Evolutionary conservation across 129 eudicot species (phyloP).

Genomic region (Arctium minus): DNA sequence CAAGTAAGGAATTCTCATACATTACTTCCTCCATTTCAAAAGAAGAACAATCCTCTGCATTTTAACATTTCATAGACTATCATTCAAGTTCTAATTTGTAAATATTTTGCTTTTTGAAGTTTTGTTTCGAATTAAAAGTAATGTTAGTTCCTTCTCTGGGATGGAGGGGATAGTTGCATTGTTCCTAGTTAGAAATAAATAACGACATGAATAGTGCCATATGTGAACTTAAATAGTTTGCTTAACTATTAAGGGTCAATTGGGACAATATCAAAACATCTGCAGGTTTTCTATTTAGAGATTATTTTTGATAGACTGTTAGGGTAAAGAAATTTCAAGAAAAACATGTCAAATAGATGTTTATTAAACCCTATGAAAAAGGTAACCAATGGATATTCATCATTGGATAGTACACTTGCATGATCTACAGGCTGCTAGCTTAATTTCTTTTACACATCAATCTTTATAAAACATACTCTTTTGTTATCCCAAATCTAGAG

Average conservation of each 20-base stretch:
- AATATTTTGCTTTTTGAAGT: background rate
- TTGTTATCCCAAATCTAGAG: too few relatives aligned
- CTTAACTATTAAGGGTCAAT: too few relatives aligned
- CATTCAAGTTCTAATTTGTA: background rate
- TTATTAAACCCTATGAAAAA: background rate
- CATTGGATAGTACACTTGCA: too few relatives aligned
- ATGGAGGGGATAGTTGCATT: background rate
- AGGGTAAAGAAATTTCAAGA: background rate
- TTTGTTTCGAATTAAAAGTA: background rate
- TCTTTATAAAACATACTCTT: too few relatives aligned
- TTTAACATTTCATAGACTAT: background rate
- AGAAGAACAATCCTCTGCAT: background rate
- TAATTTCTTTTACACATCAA: too few relatives aligned
- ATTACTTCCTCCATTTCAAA: background rate
- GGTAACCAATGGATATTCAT: too few relatives aligned
- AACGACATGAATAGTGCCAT: background rate
- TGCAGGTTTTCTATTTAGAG: background rate
- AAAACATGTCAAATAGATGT: background rate
- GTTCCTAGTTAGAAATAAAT: background rate
- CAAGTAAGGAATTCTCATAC: slow-evolving; percentile 47
- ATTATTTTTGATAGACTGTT: background rate
- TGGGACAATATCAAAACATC: background rate
- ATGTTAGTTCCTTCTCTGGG: background rate
- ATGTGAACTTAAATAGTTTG: too few relatives aligned
- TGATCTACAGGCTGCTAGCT: too few relatives aligned